A percentile compares a stretch with the other conserved stretches of the same genome.
These are phyloP conservation scores for Candida ficus DNA, from an alignment of 805 yeast species.

Conservation along the genomic window DNA sequence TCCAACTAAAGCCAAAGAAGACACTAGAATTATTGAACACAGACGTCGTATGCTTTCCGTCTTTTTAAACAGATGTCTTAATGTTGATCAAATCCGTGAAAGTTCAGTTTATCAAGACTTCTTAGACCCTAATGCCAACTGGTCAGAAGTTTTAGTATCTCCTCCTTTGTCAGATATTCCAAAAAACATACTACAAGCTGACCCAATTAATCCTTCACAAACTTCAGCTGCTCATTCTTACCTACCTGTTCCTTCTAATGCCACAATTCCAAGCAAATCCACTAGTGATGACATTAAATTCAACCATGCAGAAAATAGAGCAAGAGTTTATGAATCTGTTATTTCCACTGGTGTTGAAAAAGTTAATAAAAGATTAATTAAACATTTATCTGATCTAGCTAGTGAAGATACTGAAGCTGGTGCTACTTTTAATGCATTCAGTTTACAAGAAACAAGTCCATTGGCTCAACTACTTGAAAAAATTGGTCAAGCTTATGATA, in stretches of 20 bases:
- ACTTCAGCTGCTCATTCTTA: conserved; percentile 56
- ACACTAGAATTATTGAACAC: conserved; percentile 49
- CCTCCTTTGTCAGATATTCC: conserved; percentile 54
- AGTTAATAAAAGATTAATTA: conserved; percentile 49
- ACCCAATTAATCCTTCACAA: conserved; percentile 55
- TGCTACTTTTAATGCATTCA: conserved; percentile 54
- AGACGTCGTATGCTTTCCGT: conserved; percentile 74
- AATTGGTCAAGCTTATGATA: conserved; percentile 82
- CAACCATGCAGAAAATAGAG: conserved; percentile 35
- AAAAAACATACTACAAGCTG: conserved; percentile 46
- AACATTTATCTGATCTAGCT: conserved; percentile 46
- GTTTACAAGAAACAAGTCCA: conserved; percentile 37
- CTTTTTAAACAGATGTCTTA: conserved; percentile 74
- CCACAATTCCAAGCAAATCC: conserved; percentile 20
- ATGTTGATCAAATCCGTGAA: conserved; percentile 50
- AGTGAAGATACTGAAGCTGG: conserved; percentile 71
- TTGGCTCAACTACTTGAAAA: conserved; percentile 61
- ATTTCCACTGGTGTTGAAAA: conserved; percentile 48
- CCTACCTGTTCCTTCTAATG: conserved; percentile 53
- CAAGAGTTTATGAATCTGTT: conserved; percentile 41
- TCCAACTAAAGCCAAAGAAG: conserved; percentile 38
- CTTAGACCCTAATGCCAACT: conserved; percentile 84
- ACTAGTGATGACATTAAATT: conserved; percentile 36
- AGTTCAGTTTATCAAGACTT: conserved; percentile 70
- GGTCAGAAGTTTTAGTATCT: conserved; percentile 69